phyloP scores from a whole-genome alignment of 306 rosid species.

The Ormosia semicastrata region DNA sequence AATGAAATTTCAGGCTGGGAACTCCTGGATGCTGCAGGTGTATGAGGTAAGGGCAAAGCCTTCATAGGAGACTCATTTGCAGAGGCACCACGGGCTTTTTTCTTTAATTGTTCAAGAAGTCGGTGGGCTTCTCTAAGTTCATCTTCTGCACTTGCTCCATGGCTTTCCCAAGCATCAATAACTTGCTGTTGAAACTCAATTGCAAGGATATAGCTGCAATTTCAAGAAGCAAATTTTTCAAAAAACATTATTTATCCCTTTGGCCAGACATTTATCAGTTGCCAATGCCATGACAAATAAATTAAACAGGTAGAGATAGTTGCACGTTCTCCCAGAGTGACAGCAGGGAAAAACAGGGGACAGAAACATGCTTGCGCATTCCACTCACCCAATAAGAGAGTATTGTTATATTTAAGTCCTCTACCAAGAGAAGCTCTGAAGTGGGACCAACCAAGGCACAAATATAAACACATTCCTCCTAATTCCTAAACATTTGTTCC shows the following conservation, averaged over 20 bases:
- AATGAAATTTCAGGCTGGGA: constrained; percentile 29
- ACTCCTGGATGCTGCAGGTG: constrained; percentile 37
- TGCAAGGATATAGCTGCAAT: constrained; percentile 76
- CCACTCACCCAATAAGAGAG: not conserved
- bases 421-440: not conserved
- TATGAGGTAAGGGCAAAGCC: constrained; percentile 64
- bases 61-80: constrained; percentile 40
- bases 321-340: not conserved
- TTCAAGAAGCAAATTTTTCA: constrained; percentile 16
- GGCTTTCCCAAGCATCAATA: constrained; percentile 90
- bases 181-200: constrained; percentile 83
- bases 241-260: not conserved
- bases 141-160: constrained; percentile 74
- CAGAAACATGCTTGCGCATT: constrained; percentile 13
- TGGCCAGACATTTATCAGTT: not conserved
- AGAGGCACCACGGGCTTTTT: constrained; percentile 51
- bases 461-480: not conserved
- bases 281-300: not conserved
- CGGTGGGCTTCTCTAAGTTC: constrained; percentile 73
- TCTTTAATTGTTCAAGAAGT: constrained; percentile 63
- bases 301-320: not conserved
- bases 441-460: not conserved
- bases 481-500: not conserved
- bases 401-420: not conserved
- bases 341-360: not conserved